These are phyloP conservation scores for Melanomma pulvis-pyrius DNA, from an alignment of 495 filamentous ascomycete species.

Conservation along the genomic window DNA sequence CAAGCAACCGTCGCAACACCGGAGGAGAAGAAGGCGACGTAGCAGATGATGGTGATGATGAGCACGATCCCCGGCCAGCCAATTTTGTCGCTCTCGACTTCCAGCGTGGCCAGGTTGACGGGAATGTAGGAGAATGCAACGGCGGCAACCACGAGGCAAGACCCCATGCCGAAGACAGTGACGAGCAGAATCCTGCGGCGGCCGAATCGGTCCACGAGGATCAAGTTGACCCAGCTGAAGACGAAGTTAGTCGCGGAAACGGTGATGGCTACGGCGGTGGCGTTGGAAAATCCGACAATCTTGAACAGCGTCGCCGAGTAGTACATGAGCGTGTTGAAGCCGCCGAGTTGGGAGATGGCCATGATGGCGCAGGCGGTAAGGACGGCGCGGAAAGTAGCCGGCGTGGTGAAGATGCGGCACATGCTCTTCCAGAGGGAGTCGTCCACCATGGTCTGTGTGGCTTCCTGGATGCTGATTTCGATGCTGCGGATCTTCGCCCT, in stretches of 20 bases:
- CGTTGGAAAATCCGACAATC: constrained; percentile 56
- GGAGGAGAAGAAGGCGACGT: constrained; percentile 52
- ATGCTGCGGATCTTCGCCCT: constrained; percentile 48
- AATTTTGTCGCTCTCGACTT: constrained; percentile 37
- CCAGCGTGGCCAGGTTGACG: constrained; percentile 46
- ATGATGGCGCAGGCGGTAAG: constrained; percentile 55
- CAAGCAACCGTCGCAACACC: constrained; percentile 56
- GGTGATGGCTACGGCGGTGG: constrained; percentile 54
- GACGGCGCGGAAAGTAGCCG: constrained; percentile 53
- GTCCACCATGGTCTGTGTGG: constrained; percentile 45
- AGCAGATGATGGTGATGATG: constrained; percentile 53
- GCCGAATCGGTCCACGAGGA: constrained; percentile 54
- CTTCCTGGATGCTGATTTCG: constrained; percentile 46
- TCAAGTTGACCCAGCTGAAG: constrained; percentile 56
- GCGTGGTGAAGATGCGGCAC: constrained; percentile 52
- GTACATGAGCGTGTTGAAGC: constrained; percentile 56
- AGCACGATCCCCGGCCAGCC: constrained; percentile 49
- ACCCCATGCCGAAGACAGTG: constrained; percentile 52
- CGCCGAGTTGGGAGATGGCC: constrained; percentile 53
- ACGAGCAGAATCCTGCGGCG: constrained; percentile 51
- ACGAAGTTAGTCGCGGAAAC: constrained; percentile 58
- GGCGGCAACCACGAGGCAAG: constrained; percentile 50
- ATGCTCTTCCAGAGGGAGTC: constrained; percentile 47
- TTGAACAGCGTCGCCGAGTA: constrained; percentile 57
- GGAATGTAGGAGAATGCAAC: constrained; percentile 57